These are phyloP conservation scores for Crepidotus variabilis DNA, from an alignment of 768 basidiomycete species.

Conservation along the genomic window DNA sequence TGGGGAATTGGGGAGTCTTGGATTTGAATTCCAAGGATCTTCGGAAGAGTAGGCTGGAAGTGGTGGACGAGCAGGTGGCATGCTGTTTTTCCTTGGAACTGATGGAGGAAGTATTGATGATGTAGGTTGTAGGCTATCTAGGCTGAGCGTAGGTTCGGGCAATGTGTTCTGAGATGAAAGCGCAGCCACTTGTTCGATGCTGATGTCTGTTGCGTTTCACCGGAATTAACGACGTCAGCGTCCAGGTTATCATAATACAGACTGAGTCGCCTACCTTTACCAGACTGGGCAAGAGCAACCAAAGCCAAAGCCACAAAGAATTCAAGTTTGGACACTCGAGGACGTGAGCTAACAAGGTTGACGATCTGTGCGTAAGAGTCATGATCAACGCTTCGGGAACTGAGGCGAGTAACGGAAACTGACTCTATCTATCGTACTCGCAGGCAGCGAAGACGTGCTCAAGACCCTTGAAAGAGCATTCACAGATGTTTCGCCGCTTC, in stretches of 20 bases:
- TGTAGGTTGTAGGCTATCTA: conserved; percentile 49
- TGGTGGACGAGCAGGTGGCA: conserved; percentile 35
- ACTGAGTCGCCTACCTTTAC: conserved; percentile 50
- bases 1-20: conserved; percentile 26
- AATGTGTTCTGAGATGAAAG: conserved; percentile 75
- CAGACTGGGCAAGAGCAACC: conserved; percentile 80
- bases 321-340: conserved; percentile 82
- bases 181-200: conserved; percentile 76
- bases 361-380: conserved; percentile 59
- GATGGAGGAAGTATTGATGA: conserved; percentile 44
- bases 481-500: conserved; percentile 76
- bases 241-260: background rate
- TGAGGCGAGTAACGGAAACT: conserved; percentile 7
- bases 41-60: conserved; percentile 55
- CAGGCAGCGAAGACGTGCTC: conserved; percentile 72
- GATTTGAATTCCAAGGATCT: conserved; percentile 61
- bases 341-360: conserved; percentile 77
- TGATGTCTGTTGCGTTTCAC: conserved; percentile 56
- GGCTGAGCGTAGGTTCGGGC: conserved; percentile 69
- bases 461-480: conserved; percentile 80
- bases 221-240: background rate
- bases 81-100: conserved; percentile 40
- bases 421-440: conserved; percentile 81
- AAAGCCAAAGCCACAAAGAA: conserved; percentile 90
- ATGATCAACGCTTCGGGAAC: conserved; percentile 1